Base-by-base conservation (phyloP, 768 basidiomycete species). In the Sarcodon sp. region DNA sequence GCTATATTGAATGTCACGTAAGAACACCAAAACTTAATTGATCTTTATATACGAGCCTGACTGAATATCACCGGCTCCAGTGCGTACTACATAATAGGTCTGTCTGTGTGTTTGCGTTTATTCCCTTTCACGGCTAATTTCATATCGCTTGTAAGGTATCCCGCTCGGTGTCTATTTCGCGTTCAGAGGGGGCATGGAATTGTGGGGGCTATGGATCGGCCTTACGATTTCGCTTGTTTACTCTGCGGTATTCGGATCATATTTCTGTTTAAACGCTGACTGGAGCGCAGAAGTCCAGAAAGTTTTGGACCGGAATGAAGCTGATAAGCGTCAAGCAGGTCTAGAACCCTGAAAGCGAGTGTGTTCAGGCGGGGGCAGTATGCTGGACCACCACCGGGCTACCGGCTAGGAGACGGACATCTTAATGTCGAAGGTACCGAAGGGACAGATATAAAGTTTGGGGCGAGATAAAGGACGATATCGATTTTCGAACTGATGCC, bases 131-230 rank as follows among this genome's bases (percentile, higher is more conserved):
- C 18, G 27, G 39, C 27, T 41, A 7, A 15, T 41, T 16, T 41
- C 27, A 41, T 41, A 41, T 13, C 39, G 16, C 47, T 48, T 45
- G 36, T 44, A 49, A 61, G 84, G 87, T 31, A 83, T 94, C 45
- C 91, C 91, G 0, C 68, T 88, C 41, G 92, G 87, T 11, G 64
- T 90, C 45, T 86, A 75, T 64, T 77, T 93, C 4, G 71, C 85
- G 2, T 90, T 92, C 67, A 67, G 66, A 45, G 60, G 59, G 9
- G 61, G 68, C 35, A 69, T 76, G 61, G 77, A 69, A 0, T 68
- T 96, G 10, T 66, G 69, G 15, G 92, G 92, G 0, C 72, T 96
- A 12, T 96, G 91, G 92, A 69, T 84, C 36, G 91, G 91, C 11
- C 66, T 93, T 35, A 86, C 85, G 0, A 58, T 75, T 4, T 78